A percentile compares a stretch with the other conserved stretches of the same genome.
Evolutionary conservation across 768 basidiomycete genomes (phyloP).

Genomic region (Mycena chlorophos): DNA sequence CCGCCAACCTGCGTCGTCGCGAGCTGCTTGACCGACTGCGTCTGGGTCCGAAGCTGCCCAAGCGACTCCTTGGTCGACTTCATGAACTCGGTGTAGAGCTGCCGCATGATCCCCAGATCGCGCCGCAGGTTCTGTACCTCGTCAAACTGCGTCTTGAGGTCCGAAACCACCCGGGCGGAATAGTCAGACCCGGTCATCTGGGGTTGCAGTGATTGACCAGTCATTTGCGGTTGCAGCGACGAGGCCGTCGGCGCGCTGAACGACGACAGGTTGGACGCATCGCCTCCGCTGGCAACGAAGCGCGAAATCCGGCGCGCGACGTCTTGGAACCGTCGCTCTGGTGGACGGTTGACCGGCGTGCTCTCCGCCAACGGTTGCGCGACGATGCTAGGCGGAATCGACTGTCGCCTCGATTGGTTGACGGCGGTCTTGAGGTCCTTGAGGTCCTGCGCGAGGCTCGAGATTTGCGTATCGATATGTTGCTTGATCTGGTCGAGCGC

Average conservation of each 20-base stretch:
- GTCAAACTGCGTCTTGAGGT: conserved; percentile 91
- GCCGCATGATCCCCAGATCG: conserved; percentile 90
- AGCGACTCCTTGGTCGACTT: conserved; percentile 87
- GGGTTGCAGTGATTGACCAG: conserved; percentile 66
- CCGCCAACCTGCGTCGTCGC: conserved; percentile 82
- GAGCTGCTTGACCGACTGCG: conserved; percentile 83
- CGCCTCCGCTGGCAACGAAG: conserved; percentile 64
- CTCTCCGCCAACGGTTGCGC: conserved; percentile 62
- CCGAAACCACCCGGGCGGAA: conserved; percentile 69
- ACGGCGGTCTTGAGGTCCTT: conserved; percentile 82
- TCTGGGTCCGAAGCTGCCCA: conserved; percentile 75
- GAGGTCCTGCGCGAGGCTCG: conserved; percentile 80
- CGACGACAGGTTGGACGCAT: conserved; percentile 32
- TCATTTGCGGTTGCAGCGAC: conserved; percentile 58
- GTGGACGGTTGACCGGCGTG: conserved; percentile 68
- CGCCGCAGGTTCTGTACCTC: conserved; percentile 93
- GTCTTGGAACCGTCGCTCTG: conserved; percentile 71
- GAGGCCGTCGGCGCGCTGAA: conserved; percentile 28
- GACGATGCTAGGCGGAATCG: conserved; percentile 47
- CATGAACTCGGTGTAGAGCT: conserved; percentile 93
- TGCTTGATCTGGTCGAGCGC: conserved; percentile 98
- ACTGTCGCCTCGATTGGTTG: conserved; percentile 52
- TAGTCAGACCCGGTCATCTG: conserved; percentile 80
- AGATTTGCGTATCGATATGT: conserved; percentile 92
- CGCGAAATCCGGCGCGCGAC: conserved; percentile 75